Evolutionary conservation across 2,329 filamentous ascomycete species (phyloP), one percentile per base, ranked within the genome.

Genomic region (Akanthomyces uredinophilus): DNA sequence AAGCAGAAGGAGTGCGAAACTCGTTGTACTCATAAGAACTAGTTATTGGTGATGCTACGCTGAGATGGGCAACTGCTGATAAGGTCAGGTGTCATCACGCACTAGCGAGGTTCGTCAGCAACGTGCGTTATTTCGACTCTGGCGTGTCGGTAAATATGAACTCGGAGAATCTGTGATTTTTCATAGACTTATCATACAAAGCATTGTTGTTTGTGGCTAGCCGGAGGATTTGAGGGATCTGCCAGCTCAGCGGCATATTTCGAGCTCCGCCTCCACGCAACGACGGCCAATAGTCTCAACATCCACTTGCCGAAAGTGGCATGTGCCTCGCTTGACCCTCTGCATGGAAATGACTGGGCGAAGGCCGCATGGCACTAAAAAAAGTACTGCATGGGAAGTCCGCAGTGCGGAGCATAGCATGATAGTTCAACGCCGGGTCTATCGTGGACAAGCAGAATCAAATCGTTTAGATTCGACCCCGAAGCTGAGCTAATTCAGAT

Each of bases 241-340:
- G 29, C 43, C 16, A 14, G 29, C 10, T 18, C 16, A 18, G 5
- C 24, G 1, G 29, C 18, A 44, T 7, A 6, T 24, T 35, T 24
- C 29, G 20, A 49, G 16, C 20, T 27, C 43, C 27, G 41, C 43
- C 27, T 49, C 43, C 20, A 6, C 13, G n/a, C 43, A 57, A 35
- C 13, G 14, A 5, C 6, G n/a, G 20, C 13, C 10, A 37, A n/a
- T 18, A 44, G 37, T 11, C 1, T n/a, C 18, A 46, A 60, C 46
- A 37, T 35, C 39, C 14, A 60, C 57, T 60, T 52, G 32, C 57
- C 57, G 24, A 60, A 60, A 51, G 13, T 44, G 49, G 39, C 20
- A 54, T 60, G 39, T 52, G 39, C 46, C 13, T 60, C 14, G 49
- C 37, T 60, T 57, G 35, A 35, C 24, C 11, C 27, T 49, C 22